Base-by-base conservation (phyloP, 2,329 filamentous ascomycete genomes). In the Geosmithia putterillii region DNA sequence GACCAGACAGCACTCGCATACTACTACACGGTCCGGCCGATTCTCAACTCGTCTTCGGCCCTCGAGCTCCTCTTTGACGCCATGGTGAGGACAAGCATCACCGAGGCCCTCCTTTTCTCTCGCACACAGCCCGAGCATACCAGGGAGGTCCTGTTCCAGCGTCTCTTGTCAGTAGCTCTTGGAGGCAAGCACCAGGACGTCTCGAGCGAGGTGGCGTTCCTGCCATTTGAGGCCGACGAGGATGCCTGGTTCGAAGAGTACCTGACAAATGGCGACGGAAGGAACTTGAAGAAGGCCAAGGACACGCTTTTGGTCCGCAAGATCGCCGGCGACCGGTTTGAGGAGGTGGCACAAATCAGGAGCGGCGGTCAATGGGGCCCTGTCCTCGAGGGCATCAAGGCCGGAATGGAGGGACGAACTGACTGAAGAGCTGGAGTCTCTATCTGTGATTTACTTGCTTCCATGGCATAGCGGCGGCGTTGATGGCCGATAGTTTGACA, bases 301-400 rank as follows among this genome's bases (percentile, higher is more conserved):
- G 86, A 90, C 52, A 85, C 83, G 1, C 67, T 88, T 2, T 69
- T 87, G 51, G 82, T 88, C 71, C 76, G 84, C 51, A 76, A 73
- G 48, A 78, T 92, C 47, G 79, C 81, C 1, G 80, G 72, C 10
- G 82, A 84, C 12, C 76, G 69, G 45, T 67, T 79, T 44, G 56
- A 57, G 2, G 72, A 74, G 14, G 55, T 70, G 3, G 54, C 62
- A 3, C 64, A 72, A 44, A 65, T 69, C 47, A 58, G 57, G 40
- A 51, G 62, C 4, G 63, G 63, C 39, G 66, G 66, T 0, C 61
- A 65, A 10, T 76, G 71, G 72, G 67, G 62, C 14, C 62, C 64
- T 2, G 61, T 75, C 7, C 49, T 75, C 3, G 70, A 74, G 43
- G 71, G 71, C 0, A 68, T 76, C 51, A 72, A 65, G 55, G 60